Evolutionary conservation across 257 asterid species (phyloP).

Genomic region (Nicotiana undulata): DNA sequence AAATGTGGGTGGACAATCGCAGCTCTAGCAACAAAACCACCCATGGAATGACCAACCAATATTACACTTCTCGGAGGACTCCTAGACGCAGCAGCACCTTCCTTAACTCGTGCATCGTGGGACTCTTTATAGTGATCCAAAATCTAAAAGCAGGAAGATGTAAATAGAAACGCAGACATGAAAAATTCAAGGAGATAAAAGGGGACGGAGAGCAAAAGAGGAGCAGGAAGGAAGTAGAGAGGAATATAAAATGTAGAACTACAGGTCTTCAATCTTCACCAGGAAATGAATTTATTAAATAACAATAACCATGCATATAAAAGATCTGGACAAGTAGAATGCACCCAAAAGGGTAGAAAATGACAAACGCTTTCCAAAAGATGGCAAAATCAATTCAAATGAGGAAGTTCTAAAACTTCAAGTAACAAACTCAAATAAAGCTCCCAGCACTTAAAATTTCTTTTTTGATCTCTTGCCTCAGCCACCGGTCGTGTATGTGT

Average conservation of each 20-base stretch:
- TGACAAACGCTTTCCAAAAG: background rate
- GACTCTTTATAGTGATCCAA: slow-evolving; percentile 79
- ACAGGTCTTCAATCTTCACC: background rate
- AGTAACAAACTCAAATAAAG: background rate
- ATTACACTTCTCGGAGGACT: slow-evolving; percentile 72
- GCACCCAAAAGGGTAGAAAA: too few species aligned
- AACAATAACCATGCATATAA: background rate
- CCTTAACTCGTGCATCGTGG: slow-evolving; percentile 49
- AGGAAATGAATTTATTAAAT: background rate
- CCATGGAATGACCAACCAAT: slow-evolving; percentile 99
- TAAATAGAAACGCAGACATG: background rate
- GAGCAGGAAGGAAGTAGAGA: background rate
- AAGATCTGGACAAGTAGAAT: background rate
- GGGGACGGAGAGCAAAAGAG: background rate
- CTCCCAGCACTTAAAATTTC: background rate
- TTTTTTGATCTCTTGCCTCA: background rate
- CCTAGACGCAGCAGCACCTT: slow-evolving; percentile 59
- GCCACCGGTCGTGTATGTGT: background rate
- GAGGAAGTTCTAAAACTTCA: background rate
- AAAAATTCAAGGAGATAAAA: background rate
- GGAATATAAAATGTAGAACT: background rate
- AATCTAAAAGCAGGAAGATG: slow-evolving; percentile 33
- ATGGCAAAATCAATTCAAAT: background rate
- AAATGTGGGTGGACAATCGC: slow-evolving; percentile 78
- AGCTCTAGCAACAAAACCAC: slow-evolving; percentile 99